Base-by-base conservation (phyloP, 441 rosid species). In the Brassica balearica region DNA sequence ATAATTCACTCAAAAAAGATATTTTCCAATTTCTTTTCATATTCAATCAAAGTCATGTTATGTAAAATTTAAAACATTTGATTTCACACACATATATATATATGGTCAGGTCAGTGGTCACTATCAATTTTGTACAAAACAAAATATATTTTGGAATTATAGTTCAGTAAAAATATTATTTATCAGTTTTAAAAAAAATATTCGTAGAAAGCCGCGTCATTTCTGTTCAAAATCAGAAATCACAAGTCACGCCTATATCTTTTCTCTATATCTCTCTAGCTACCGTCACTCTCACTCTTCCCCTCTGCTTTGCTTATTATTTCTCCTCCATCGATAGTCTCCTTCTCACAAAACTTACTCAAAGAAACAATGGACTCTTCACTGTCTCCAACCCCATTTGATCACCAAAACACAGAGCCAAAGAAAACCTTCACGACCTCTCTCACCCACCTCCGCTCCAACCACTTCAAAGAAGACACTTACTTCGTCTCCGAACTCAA, bases 381-480 rank as follows among this genome's bases (percentile, higher is more conserved):
- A 20, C 27, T 89, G 27, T 86, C 95, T 0, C 90, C 93, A 51
- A 70, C 75, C 74, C 65, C 88, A 63, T 10, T 82, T 3, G 78
- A 73, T 36, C 86, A 72, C 4, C 87, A 69, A 51, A 75, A 6
- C 20, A 74, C 59, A 43, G 83, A 82, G 29, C 82, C 76, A n/a
- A 92, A 91, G 86, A 95, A 90, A 80, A 88, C 84, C 86, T 85
- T 93, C 66, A 90, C 88, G 3, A 80, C 96, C 5, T 69, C 96
- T 20, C 81, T 91, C 32, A 91, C 89, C 8, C 71, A 94, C 6
- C 90, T 89, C 74, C 91, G 91, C n/a, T 12, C 15, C 22, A 84
- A 90, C 14, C 88, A 92, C 65, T 86, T 90, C 87, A 90, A 86
- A 77, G 99, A 95, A 78, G 99, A 95, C 88, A 83, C 94, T 1